A percentile compares a stretch with the other conserved stretches of the same genome.
phyloP scores from a whole-genome alignment of 345 rosid species.

The Linum tenue region DNA sequence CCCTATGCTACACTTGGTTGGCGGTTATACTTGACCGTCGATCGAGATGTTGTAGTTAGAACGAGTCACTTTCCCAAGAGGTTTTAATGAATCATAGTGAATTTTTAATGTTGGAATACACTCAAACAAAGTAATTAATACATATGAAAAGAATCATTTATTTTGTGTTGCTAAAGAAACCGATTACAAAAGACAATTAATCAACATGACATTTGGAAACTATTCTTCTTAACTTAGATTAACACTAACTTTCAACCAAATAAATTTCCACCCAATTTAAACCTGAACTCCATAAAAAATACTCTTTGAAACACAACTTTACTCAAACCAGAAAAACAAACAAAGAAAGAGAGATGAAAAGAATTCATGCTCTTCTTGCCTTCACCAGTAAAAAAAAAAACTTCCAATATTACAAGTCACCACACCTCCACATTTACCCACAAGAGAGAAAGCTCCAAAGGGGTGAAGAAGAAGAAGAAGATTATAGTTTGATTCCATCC shows the following conservation, averaged over 20 bases:
- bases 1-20: no score
- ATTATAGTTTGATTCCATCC: no score
- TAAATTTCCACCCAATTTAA: neutral
- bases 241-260: neutral
- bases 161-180: neutral
- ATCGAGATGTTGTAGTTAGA: no score
- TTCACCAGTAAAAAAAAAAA: neutral
- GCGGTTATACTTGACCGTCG: no score
- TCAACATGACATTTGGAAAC: neutral
- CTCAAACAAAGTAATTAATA: no score
- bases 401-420: neutral
- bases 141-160: neutral
- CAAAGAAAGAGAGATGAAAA: neutral
- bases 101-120: no score
- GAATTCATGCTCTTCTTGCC: neutral
- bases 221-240: neutral
- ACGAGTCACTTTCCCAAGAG: no score
- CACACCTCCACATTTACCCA: neutral
- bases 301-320: neutral
- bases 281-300: neutral
- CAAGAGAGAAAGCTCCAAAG: neutral
- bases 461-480: neutral
- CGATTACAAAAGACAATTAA: no score
- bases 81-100: no score
- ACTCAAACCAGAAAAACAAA: neutral